These are phyloP conservation scores for Picochlorum sp. DNA, from an alignment of 139 green algal species.

Conservation along the genomic window DNA sequence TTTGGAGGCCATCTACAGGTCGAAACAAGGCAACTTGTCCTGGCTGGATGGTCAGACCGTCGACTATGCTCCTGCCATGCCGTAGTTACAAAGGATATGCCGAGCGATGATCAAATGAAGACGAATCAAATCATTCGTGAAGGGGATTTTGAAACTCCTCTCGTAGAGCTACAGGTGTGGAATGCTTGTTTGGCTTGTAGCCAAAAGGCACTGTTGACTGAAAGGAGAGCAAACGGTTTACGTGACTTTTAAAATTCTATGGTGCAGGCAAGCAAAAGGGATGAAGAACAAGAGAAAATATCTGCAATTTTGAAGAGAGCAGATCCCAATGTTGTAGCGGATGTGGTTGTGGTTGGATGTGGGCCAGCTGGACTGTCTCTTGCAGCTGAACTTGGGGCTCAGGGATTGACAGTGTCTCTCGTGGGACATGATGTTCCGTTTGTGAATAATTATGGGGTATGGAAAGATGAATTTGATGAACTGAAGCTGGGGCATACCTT, in stretches of 20 bases:
- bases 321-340: constrained; percentile 3
- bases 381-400: constrained; percentile 65
- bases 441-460: constrained; percentile 98
- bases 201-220: not conserved
- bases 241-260: no score
- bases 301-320: constrained; percentile 30
- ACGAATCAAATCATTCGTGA: constrained; percentile 44
- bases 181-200: no score
- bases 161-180: constrained; percentile 55
- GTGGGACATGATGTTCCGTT: constrained; percentile 38
- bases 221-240: not conserved
- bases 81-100: no score
- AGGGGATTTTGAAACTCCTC: constrained; percentile 41
- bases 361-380: constrained; percentile 84
- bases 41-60: no score
- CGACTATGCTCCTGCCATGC: no score
- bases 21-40: no score
- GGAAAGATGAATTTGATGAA: constrained; percentile 92
- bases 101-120: not conserved
- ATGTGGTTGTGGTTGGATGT: constrained; percentile 73
- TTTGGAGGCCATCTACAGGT: no score
- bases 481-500: constrained; percentile 78
- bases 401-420: constrained; percentile 61
- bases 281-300: constrained; percentile 45
- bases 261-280: constrained; percentile 54